A percentile compares a stretch with the other conserved stretches of the same genome.
Conservation (phyloP, 2,329 filamentous ascomycete genomes). For the Aureobasidium sp. region DNA sequence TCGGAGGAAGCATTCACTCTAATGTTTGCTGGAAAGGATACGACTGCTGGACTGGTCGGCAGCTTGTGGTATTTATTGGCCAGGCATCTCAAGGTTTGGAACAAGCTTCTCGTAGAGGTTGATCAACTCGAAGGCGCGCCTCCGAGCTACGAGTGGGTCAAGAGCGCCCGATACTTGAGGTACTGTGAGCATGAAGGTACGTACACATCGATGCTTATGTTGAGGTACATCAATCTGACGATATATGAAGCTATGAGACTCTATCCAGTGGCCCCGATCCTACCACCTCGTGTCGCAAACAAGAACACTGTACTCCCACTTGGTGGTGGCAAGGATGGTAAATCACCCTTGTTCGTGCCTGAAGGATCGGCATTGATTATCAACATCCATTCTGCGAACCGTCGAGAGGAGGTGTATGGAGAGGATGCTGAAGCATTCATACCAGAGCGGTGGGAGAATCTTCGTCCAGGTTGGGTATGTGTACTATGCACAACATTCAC, state of each 20-base stretch:
- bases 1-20: conserved; percentile 42
- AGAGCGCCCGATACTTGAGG: conserved; percentile 31
- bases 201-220: conserved; percentile 18
- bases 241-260: conserved; percentile 71
- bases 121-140: conserved; percentile 24
- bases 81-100: conserved; percentile 20
- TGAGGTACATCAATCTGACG: conserved; percentile 27
- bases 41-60: conserved; percentile 42
- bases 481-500: background rate
- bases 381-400: conserved; percentile 32
- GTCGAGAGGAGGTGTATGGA: conserved; percentile 33
- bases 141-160: conserved; percentile 34
- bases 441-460: conserved; percentile 29
- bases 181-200: conserved; percentile 55
- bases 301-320: conserved; percentile 66
- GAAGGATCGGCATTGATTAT: conserved; percentile 27
- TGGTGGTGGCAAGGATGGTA: conserved; percentile 48
- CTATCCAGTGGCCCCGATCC: conserved; percentile 63
- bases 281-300: conserved; percentile 59
- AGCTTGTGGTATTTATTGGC: conserved; percentile 30
- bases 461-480: conserved; percentile 10
- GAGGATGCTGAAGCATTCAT: conserved; percentile 34
- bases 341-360: conserved; percentile 46
- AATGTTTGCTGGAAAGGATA: conserved; percentile 47
- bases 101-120: conserved; percentile 22